Percentiles rank a stretch among this genome's conserved stretches.
These are phyloP conservation scores for Logfia minima DNA, from an alignment of 129 eudicot species.

Conservation along the genomic window DNA sequence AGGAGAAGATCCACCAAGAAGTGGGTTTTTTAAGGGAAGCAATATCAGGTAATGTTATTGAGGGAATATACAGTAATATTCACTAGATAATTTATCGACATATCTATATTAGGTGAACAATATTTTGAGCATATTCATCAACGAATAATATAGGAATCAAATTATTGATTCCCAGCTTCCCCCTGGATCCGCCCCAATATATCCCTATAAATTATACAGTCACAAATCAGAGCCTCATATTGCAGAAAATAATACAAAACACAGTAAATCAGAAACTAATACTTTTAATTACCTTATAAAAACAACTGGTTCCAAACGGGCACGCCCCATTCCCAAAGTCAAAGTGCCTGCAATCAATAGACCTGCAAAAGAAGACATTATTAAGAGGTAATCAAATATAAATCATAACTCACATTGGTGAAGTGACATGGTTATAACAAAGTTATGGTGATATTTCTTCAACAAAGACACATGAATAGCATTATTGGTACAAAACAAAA, in stretches of 20 bases:
- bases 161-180: no score
- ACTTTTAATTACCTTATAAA: conserved; percentile 70
- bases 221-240: neutral
- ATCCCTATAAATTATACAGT: neutral
- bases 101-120: no score
- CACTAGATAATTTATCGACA: neutral
- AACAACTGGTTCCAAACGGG: conserved; percentile 96
- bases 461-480: neutral
- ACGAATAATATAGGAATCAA: no score
- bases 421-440: neutral
- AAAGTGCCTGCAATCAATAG: conserved; percentile 92
- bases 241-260: conserved; percentile 7
- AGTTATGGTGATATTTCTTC: neutral
- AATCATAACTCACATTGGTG: neutral
- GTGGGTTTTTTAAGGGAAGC: no score
- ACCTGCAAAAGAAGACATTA: conserved; percentile 49
- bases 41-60: no score
- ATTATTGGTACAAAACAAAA: neutral
- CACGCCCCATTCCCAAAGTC: conserved; percentile 92
- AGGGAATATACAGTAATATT: neutral
- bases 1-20: no score
- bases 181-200: neutral
- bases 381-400: neutral
- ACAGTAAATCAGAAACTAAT: neutral
- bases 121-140: no score